A percentile compares a stretch with the other conserved stretches of the same genome.
These are phyloP conservation scores for Blastobotrys mokoenaii DNA, from an alignment of 805 yeast genomes.

Conservation along the genomic window DNA sequence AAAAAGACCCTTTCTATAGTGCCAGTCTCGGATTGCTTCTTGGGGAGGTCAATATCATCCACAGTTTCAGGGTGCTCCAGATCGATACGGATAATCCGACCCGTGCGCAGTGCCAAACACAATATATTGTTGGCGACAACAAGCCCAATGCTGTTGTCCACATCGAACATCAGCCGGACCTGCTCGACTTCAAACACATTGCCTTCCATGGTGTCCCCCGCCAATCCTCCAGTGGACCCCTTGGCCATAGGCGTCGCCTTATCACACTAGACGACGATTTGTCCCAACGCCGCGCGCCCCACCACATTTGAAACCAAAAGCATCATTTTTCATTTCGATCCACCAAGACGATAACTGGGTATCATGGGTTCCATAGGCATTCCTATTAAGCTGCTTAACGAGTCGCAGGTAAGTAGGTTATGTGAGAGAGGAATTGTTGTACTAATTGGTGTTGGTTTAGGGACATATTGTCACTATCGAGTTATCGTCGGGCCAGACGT, in stretches of 20 bases:
- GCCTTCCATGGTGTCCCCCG: not conserved
- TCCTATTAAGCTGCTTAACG: conserved; percentile 80
- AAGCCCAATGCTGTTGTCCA: conserved; percentile 40
- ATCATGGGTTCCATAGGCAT: conserved; percentile 57
- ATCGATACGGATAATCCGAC: conserved; percentile 55
- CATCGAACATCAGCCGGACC: conserved; percentile 45
- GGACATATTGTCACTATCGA: conserved; percentile 84
- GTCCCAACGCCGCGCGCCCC: too few relatives aligned
- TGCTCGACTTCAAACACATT: conserved; percentile 27
- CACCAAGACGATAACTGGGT: not conserved
- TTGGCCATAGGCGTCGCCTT: too few relatives aligned
- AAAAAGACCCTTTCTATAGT: conserved; percentile 33
- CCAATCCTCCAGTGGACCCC: not conserved
- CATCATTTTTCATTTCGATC: not conserved
- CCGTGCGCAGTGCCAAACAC: conserved; percentile 44
- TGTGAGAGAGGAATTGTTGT: not conserved
- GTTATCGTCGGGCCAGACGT: conserved; percentile 74
- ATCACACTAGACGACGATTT: too few relatives aligned
- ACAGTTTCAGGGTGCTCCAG: conserved; percentile 57
- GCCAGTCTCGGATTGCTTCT: conserved; percentile 20
- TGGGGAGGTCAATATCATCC: conserved; percentile 30
- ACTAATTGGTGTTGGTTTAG: conserved; percentile 25
- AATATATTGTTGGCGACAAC: conserved; percentile 49
- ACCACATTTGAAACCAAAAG: too few relatives aligned
- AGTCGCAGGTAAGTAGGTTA: conserved; percentile 47